Evolutionary conservation across 306 rosid genomes (phyloP).

Genomic region (Begonia masoniana): DNA sequence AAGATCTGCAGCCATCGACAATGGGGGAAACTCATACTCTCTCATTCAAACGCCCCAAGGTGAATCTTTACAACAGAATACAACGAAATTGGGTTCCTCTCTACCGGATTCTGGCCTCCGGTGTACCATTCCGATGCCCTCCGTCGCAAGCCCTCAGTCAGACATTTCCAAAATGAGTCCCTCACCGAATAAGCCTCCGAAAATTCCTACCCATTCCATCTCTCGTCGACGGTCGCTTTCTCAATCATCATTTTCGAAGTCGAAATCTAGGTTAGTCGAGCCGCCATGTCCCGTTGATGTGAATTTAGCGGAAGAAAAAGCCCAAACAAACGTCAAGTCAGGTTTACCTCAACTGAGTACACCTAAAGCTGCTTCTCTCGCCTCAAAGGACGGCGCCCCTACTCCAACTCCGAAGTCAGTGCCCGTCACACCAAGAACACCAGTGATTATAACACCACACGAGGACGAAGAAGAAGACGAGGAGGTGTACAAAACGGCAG

Average conservation of each 20-base stretch:
- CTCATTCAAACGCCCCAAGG: constrained; percentile 2
- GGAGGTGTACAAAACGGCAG: constrained; percentile 51
- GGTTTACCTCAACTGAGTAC: constrained; percentile 12
- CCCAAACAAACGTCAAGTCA: constrained; percentile 5
- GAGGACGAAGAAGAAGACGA: constrained; percentile 59
- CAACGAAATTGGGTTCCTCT: constrained; percentile 4
- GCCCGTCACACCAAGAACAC: constrained; percentile 36
- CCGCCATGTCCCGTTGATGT: constrained; percentile 21
- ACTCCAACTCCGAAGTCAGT: constrained; percentile 16
- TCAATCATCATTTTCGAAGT: constrained; percentile 38
- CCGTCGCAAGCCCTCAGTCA: constrained; percentile 11
- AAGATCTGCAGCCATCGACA: too few species aligned
- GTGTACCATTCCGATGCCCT: constrained; percentile 10
- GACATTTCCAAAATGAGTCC: constrained; percentile 12
- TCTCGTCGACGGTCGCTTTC: constrained; percentile 16
- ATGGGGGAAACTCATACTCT: constrained; percentile 7
- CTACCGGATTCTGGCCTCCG: constrained; percentile 13
- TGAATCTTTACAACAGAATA: constrained; percentile 6
- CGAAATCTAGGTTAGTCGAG: constrained; percentile 59
- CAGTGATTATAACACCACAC: constrained; percentile 26
- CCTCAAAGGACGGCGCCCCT: constrained; percentile 4
- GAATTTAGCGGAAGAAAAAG: constrained; percentile 15
- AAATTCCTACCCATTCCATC: constrained; percentile 16
- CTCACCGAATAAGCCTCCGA: constrained; percentile 20
- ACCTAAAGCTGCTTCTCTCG: constrained; percentile 32